A percentile compares a stretch with the other conserved stretches of the same genome.
phyloP scores from a whole-genome alignment of 176 grass and related monocot species.

The Cenchrus purpureus region DNA sequence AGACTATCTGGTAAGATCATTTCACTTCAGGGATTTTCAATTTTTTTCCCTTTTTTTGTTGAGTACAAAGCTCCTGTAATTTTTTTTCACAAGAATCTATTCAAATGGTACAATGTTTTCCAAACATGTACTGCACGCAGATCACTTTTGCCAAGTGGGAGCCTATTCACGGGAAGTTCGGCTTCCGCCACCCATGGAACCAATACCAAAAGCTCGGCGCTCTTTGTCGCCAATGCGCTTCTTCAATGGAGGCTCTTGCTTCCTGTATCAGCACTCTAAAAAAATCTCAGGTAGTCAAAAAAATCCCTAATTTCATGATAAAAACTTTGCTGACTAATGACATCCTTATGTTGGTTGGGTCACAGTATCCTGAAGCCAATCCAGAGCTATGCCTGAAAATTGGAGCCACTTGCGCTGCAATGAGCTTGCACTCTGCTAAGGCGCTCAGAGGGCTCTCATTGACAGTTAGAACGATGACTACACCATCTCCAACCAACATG shows the following conservation, averaged over 20 bases:
- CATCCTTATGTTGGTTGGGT: background rate
- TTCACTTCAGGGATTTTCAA: background rate
- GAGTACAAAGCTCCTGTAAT: background rate
- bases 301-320: background rate
- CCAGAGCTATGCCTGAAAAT: constrained; percentile 57
- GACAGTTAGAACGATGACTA: constrained; percentile 60
- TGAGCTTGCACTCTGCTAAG: constrained; percentile 78
- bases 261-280: constrained; percentile 52
- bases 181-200: constrained; percentile 79
- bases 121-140: constrained; percentile 43
- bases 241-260: constrained; percentile 78
- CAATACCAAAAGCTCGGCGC: constrained; percentile 81
- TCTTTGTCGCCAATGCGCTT: constrained; percentile 70
- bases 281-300: constrained; percentile 51
- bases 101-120: no score
- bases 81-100: no score
- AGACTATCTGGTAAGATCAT: constrained; percentile 70
- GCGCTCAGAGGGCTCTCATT: constrained; percentile 60
- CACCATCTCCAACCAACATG: constrained; percentile 32
- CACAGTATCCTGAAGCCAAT: constrained; percentile 55
- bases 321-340: background rate
- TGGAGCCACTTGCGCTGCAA: constrained; percentile 55
- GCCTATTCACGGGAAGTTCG: constrained; percentile 75
- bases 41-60: background rate
- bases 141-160: constrained; percentile 86